A percentile compares a stretch with the other conserved stretches of the same genome.
Evolutionary conservation across 345 rosid species (phyloP).

Genomic region (Aquilaria malaccensis): DNA sequence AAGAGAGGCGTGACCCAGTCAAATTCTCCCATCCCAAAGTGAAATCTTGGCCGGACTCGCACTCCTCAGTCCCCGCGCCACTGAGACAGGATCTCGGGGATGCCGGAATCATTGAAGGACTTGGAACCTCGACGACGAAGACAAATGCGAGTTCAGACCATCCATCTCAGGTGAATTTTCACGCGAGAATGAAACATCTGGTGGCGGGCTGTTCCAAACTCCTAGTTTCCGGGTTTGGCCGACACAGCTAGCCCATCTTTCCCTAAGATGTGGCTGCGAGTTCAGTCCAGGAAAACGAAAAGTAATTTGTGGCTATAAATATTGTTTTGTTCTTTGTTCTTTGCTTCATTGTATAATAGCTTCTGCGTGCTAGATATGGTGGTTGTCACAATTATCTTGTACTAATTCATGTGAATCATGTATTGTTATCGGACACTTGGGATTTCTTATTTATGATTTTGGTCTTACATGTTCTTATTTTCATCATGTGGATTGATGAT

Average conservation of each 20-base stretch:
- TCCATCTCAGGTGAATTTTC: slow-evolving; percentile 29
- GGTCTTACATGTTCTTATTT: no score
- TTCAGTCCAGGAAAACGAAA: slow-evolving; percentile 77
- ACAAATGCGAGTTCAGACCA: slow-evolving; percentile 27
- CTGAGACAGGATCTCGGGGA: slow-evolving; percentile 1
- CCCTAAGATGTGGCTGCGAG: slow-evolving; percentile 63
- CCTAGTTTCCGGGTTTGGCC: slow-evolving; percentile 26
- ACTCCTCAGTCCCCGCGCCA: no score
- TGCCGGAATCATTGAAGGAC: slow-evolving; percentile 27
- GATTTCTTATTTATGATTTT: no score
- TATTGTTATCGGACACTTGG: no score
- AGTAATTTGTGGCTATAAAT: slow-evolving; percentile 23
- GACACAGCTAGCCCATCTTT: slow-evolving; percentile 23
- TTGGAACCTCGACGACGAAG: slow-evolving; percentile 46
- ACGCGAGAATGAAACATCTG: slow-evolving; percentile 39
- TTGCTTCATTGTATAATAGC: slow-evolving; percentile 15
- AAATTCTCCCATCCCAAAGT: no score
- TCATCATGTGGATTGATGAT: no score
- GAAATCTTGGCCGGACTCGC: no score
- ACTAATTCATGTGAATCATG: slow-evolving; percentile 49
- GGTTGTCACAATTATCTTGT: slow-evolving; percentile 28
- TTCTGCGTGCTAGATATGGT: slow-evolving; percentile 48
- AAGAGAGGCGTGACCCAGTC: no score
- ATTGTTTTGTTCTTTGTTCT: no score
- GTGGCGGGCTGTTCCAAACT: slow-evolving; percentile 31